Evolutionary conservation across 768 basidiomycete species (phyloP).

Genomic region (Neoboletus magnificus): DNA sequence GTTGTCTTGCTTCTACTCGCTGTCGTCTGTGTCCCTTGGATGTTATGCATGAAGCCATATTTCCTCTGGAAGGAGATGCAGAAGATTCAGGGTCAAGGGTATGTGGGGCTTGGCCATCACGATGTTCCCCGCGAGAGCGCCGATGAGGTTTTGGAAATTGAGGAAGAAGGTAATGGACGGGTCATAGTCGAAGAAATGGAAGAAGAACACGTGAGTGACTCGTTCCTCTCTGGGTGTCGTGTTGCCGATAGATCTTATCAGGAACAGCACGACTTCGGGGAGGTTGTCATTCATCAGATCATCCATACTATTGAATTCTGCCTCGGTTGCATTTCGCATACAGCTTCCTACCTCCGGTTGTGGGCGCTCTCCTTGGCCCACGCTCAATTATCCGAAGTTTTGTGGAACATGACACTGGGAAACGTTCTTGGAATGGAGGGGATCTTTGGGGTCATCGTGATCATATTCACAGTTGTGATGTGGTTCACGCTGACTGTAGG

Average conservation of each 20-base stretch:
- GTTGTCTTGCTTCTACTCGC: constrained; percentile 75
- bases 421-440: constrained; percentile 57
- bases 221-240: constrained; percentile 6
- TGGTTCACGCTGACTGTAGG: constrained; percentile 80
- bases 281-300: constrained; percentile 93
- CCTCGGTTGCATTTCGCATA: constrained; percentile 97
- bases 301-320: constrained; percentile 99
- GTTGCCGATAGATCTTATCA: constrained; percentile 27
- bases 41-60: constrained; percentile 91
- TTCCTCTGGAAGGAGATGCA: constrained; percentile 87
- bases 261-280: constrained; percentile 90
- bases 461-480: constrained; percentile 51
- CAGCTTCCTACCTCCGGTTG: constrained; percentile 87
- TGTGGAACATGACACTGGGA: constrained; percentile 86
- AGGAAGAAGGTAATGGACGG: constrained; percentile 77
- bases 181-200: constrained; percentile 70
- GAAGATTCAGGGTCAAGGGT: constrained; percentile 79
- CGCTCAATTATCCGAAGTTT: constrained; percentile 92
- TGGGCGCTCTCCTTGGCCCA: constrained; percentile 99
- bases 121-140: constrained; percentile 54
- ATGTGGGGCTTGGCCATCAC: constrained; percentile 61
- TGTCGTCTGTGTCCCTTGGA: constrained; percentile 88
- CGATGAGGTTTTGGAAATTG: constrained; percentile 66
- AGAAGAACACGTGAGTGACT: constrained; percentile 62
- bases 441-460: constrained; percentile 54